Percentiles rank a stretch among this genome's conserved stretches.
Conservation (phyloP, 495 filamentous ascomycete species). For the Neurospora intermedia region DNA sequence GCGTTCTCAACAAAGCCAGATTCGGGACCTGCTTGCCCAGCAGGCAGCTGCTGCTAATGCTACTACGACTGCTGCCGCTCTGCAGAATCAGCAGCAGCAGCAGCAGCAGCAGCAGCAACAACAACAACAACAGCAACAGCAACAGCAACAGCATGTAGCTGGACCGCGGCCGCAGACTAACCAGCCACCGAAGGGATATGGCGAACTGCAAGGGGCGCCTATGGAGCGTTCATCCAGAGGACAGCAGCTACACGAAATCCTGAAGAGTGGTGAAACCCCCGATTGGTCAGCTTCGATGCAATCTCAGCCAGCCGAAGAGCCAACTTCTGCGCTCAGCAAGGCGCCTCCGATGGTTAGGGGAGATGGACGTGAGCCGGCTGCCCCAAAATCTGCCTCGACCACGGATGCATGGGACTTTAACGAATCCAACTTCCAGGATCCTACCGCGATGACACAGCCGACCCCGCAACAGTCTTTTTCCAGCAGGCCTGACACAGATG, state of each 20-base stretch:
- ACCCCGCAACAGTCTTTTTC: constrained; percentile 26
- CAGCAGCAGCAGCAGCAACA: not conserved
- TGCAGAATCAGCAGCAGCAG: not conserved
- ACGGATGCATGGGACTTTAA: constrained; percentile 86
- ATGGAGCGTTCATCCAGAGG: constrained; percentile 34
- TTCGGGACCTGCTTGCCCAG: constrained; percentile 26
- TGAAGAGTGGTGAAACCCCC: constrained; percentile 20
- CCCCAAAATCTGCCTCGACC: constrained; percentile 3
- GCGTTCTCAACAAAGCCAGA: constrained; percentile 21
- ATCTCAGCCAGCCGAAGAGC: constrained; percentile 43
- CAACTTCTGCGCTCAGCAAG: constrained; percentile 33
- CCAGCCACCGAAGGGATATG: constrained; percentile 17
- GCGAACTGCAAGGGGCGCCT: constrained; percentile 9
- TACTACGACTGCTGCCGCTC: not conserved
- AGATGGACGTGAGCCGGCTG: constrained; percentile 32
- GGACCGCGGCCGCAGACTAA: constrained; percentile 42
- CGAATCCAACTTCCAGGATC: constrained; percentile 49
- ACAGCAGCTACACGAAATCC: constrained; percentile 21
- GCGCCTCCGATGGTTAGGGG: constrained; percentile 11
- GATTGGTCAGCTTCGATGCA: constrained; percentile 34
- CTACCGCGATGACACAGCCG: constrained; percentile 25
- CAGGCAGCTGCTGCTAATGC: constrained; percentile 22
- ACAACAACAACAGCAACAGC: not conserved
- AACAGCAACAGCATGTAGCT: constrained; percentile 6
- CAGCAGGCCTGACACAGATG: constrained; percentile 67